A percentile compares a stretch with the other conserved stretches of the same genome.
phyloP scores from a whole-genome alignment of 2,329 filamentous ascomycete species.

The Chrysoporthe puriensis region DNA sequence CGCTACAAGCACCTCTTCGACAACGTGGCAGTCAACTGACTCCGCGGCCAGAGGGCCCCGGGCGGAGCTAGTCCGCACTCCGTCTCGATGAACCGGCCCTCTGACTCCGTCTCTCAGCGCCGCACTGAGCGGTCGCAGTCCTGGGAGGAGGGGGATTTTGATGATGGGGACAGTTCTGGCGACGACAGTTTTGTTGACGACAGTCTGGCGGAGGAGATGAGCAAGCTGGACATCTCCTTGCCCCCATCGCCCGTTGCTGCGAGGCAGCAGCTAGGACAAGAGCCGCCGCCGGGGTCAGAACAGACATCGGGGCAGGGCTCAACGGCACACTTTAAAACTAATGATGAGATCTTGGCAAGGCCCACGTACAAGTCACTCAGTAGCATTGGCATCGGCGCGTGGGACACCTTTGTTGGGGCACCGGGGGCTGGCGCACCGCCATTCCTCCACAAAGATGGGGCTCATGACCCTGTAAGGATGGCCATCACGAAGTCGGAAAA shows the following conservation, averaged over 20 bases:
- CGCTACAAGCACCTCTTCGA: slow-evolving; percentile 77
- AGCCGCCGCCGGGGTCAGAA: not conserved
- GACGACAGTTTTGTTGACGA: not conserved
- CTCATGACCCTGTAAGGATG: not conserved
- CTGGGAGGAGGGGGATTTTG: not conserved
- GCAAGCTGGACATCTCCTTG: slow-evolving; percentile 19
- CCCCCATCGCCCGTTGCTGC: not conserved
- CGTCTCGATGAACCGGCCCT: slow-evolving; percentile 21
- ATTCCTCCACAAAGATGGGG: not conserved
- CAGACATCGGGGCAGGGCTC: not conserved
- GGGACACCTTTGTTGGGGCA: not conserved
- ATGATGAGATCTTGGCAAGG: not conserved
- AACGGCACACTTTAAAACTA: not conserved
- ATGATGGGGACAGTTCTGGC: not conserved
- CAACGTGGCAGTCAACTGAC: slow-evolving; percentile 49
- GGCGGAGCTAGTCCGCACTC: slow-evolving; percentile 17
- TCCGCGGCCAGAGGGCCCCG: not conserved
- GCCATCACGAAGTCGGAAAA: not conserved
- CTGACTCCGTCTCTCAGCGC: slow-evolving; percentile 21
- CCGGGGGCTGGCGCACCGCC: not conserved
- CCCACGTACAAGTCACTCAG: not conserved
- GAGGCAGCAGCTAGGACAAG: not conserved
- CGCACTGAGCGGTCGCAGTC: not conserved
- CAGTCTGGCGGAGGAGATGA: slow-evolving; percentile 13
- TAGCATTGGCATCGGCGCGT: not conserved